Evolutionary conservation across 1,139 yeast species (phyloP).

Genomic region (Lodderomyces parapsilosis): DNA sequence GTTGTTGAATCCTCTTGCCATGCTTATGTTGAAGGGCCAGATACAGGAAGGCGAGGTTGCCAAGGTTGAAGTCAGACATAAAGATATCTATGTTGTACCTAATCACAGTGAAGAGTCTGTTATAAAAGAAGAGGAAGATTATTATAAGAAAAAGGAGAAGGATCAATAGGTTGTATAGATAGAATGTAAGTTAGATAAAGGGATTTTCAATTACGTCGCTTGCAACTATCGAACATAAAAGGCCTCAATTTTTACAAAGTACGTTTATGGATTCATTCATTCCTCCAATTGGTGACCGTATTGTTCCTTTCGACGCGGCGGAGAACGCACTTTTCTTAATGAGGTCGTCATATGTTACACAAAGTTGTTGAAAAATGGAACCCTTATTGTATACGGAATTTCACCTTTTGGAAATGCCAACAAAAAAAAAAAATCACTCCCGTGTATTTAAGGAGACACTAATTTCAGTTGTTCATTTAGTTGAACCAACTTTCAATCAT

Average conservation of each 20-base stretch:
- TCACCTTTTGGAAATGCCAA: not conserved
- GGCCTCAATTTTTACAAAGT: too few relatives aligned
- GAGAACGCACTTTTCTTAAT: not conserved
- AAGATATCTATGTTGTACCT: constrained; percentile 38
- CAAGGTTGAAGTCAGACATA: constrained; percentile 27
- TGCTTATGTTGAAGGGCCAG: constrained; percentile 74
- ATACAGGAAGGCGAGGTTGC: constrained; percentile 71
- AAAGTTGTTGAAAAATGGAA: not conserved
- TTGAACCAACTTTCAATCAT: too few relatives aligned
- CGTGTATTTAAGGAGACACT: not conserved
- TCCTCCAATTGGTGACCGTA: too few relatives aligned
- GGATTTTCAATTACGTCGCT: not conserved
- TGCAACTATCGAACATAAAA: too few relatives aligned
- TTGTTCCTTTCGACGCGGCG: not conserved
- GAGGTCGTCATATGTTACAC: not conserved
- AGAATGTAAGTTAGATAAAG: not conserved
- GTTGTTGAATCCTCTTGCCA: constrained; percentile 83
- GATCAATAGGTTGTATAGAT: constrained; percentile 1
- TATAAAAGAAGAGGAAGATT: constrained; percentile 11
- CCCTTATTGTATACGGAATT: constrained; percentile 1
- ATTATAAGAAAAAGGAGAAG: constrained; percentile 6
- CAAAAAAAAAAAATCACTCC: not conserved
- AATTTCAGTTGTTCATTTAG: not conserved
- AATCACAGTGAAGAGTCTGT: constrained; percentile 34
- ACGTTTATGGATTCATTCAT: too few relatives aligned